Conservation (phyloP, 1,284 basidiomycete species). For the Puccinia triticina region DNA sequence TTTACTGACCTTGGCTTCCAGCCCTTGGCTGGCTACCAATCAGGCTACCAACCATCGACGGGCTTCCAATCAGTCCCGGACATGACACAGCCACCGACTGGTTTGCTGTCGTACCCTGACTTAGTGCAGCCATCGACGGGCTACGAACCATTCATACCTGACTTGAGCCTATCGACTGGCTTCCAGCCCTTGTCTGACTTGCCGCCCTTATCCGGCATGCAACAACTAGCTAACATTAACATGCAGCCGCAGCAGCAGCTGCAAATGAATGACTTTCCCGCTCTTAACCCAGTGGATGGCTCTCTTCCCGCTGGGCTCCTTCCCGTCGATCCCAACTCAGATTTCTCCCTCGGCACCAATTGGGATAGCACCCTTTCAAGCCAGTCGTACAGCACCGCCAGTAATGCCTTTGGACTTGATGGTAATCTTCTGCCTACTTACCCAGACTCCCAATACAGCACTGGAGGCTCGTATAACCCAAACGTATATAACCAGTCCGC, state of each 20-base stretch:
- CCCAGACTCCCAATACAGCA: not conserved
- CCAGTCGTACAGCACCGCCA: not conserved
- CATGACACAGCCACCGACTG: too few species aligned
- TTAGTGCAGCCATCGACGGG: too few species aligned
- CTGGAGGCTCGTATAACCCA: not conserved
- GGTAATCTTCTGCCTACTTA: not conserved
- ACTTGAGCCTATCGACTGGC: too few species aligned
- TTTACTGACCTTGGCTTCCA: not conserved
- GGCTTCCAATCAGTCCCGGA: not conserved
- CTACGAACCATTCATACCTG: too few species aligned
- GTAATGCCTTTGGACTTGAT: not conserved
- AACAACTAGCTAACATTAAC: too few species aligned
- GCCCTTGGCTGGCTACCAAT: not conserved
- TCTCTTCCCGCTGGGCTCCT: not conserved
- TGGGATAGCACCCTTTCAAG: not conserved
- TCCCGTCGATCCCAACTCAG: not conserved
- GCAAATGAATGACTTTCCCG: not conserved
- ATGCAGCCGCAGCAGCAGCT: too few species aligned
- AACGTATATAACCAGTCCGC: not conserved
- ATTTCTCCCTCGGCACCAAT: not conserved
- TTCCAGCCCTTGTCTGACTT: too few species aligned
- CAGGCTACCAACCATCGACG: not conserved
- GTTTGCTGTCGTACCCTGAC: too few species aligned
- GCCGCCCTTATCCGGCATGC: too few species aligned
- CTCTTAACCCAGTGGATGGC: slow-evolving; percentile 1